A percentile compares a stretch with the other conserved stretches of the same genome.
Conservation (phyloP, 2,329 filamentous ascomycete genomes). For the Monosporascus sp. region DNA sequence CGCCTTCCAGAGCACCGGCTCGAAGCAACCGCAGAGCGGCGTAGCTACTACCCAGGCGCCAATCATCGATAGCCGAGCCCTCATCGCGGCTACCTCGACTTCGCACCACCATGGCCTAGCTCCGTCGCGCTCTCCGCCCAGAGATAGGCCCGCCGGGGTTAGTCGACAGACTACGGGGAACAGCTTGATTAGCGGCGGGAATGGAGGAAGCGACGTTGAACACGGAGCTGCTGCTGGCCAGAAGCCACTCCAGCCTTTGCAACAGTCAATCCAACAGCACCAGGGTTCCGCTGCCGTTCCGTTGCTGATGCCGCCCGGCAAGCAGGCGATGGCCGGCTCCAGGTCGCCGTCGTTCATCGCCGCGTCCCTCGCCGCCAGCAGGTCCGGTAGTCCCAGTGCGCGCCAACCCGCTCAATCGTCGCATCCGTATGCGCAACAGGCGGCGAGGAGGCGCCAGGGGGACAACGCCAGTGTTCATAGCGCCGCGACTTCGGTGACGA, state of each 20-base stretch:
- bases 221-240: conserved; percentile 10
- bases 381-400: conserved; percentile 49
- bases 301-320: conserved; percentile 11
- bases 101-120: conserved; percentile 24
- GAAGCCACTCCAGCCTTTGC: neutral
- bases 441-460: conserved; percentile 15
- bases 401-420: conserved; percentile 25
- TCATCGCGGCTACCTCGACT: conserved; percentile 40
- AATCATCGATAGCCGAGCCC: conserved; percentile 32
- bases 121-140: conserved; percentile 14
- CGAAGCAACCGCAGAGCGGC: conserved; percentile 9
- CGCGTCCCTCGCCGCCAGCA: conserved; percentile 56
- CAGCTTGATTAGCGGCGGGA: conserved; percentile 19
- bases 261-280: neutral
- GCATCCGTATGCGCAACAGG: conserved; percentile 17
- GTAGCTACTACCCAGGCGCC: conserved; percentile 4
- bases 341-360: conserved; percentile 58
- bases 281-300: neutral
- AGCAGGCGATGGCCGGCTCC: conserved; percentile 25
- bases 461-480: conserved; percentile 26
- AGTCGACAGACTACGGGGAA: conserved; percentile 36
- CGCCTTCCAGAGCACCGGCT: conserved; percentile 41
- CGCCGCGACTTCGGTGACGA: conserved; percentile 22
- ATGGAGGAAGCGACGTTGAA: conserved; percentile 11
- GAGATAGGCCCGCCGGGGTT: conserved; percentile 11